phyloP scores from a whole-genome alignment of 176 grass and related monocot species.

The Cenchrus purpureus region DNA sequence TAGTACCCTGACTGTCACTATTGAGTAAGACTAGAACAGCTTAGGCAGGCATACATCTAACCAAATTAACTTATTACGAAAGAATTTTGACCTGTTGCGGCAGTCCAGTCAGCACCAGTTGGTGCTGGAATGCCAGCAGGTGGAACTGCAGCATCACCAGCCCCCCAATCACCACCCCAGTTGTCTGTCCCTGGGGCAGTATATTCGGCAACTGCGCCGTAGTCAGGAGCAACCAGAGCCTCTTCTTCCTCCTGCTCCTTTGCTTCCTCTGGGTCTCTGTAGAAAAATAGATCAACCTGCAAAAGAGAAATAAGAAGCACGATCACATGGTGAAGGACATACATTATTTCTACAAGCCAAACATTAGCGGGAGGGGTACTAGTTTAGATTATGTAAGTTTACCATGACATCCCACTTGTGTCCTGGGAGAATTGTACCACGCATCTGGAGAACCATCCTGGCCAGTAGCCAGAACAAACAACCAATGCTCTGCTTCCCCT shows the following conservation, averaged over 20 bases:
- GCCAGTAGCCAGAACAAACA: constrained; percentile 88
- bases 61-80: background rate
- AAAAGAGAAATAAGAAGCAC: constrained; percentile 1
- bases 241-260: constrained; percentile 90
- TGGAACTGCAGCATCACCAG: constrained; percentile 50
- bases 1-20: background rate
- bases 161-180: constrained; percentile 51
- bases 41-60: background rate
- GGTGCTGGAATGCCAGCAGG: constrained; percentile 39
- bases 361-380: background rate
- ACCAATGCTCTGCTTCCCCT: constrained; percentile 91
- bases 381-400: background rate
- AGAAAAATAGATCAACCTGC: constrained; percentile 96
- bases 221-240: constrained; percentile 53
- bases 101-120: constrained; percentile 47
- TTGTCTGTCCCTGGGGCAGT: constrained; percentile 34
- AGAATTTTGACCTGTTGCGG: constrained; percentile 55
- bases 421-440: constrained; percentile 86
- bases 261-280: constrained; percentile 88
- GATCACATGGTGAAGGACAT: background rate
- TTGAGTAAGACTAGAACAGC: background rate
- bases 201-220: constrained; percentile 50
- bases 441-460: constrained; percentile 92
- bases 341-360: background rate
- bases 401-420: constrained; percentile 94